Evolutionary conservation across 257 asterid species (phyloP), one percentile per base, ranked within the genome.

Genomic region (Penstemon barbatus): DNA sequence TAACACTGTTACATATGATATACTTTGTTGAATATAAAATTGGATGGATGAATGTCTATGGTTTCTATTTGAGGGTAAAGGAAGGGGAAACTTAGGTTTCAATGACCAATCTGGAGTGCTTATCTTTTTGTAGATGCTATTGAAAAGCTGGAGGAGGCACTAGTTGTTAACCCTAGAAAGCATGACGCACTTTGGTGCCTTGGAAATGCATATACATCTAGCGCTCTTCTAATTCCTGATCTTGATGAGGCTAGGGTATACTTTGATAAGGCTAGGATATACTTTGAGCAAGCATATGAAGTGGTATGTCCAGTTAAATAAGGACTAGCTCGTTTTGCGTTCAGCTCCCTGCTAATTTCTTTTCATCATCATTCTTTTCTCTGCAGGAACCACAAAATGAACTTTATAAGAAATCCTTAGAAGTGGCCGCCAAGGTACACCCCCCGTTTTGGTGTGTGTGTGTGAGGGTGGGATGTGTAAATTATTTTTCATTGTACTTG

Each of bases 161-260:
- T 92, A 77, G 79, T 44, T 44, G 66, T 93, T 65, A 79, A 90
- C 69, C 92, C 98, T 0, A 72, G 63, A 55, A 88, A 85, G 82
- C 90, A 84, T 37, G 96, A 92, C 41, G 81, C 96, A 0, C 79
- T 90, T 51, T 92, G 98, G 98, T 83, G 90, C 78, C 85, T 88
- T 53, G 98, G 98, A 11, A 92, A 92, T 78, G 98, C 97, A 50
- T 78, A 88, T 59, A 90, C 96, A 41, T 79, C 98, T 40, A 75
- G 73, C 73, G 97, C 87, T 40, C 88, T 90, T 77, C 64, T 86
- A 79, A 84, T 77, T 75, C 89, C 98, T 2, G 89, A 88, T 63
- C 74, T 76, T 65, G 92, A 78, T 9, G 94, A 85, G 71, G 97
- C 98, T 38, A 81, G 53, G 67, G 71, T 40, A 77, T 79, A 55